Conservation (phyloP, 140 eudicot genomes). For the Erigeron philadelphicus region DNA sequence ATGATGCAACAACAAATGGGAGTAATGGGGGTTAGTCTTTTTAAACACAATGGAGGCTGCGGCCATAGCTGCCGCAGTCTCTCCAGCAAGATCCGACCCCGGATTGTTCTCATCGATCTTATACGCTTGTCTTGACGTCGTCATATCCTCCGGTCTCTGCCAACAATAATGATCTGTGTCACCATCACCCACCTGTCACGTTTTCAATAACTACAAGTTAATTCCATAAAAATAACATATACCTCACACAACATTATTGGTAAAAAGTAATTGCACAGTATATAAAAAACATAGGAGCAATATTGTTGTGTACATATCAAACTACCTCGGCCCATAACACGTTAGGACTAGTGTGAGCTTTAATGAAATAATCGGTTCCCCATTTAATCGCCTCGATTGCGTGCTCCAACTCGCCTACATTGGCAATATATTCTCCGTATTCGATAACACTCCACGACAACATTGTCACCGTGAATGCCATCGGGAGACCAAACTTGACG, state of each 20-base stretch:
- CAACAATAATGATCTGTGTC: conserved; percentile 84
- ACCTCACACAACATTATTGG: not conserved
- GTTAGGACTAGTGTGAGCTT: conserved; percentile 74
- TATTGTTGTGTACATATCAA: not conserved
- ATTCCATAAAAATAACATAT: not conserved
- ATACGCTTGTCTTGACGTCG: conserved; percentile 67
- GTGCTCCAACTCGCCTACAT: conserved; percentile 53
- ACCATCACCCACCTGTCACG: conserved; percentile 78
- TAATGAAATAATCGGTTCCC: conserved; percentile 95
- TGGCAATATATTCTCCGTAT: conserved; percentile 43
- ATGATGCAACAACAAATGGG: conserved; percentile 61
- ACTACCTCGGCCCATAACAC: conserved; percentile 85
- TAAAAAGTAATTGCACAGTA: not conserved
- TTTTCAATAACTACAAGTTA: conserved; percentile 8
- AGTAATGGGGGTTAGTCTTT: conserved; percentile 62
- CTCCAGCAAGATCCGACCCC: conserved; percentile 87
- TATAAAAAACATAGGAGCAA: not conserved
- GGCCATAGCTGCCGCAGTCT: conserved; percentile 91
- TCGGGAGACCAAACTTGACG: conserved; percentile 84
- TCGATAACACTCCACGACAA: conserved; percentile 73
- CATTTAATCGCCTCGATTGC: conserved; percentile 84
- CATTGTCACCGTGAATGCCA: conserved; percentile 88
- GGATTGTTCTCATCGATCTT: conserved; percentile 73
- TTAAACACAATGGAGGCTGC: conserved; percentile 69
- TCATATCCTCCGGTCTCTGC: conserved; percentile 97